Evolutionary conservation across 2,329 filamentous ascomycete genomes (phyloP).

Genomic region (Macrophomina tecta): DNA sequence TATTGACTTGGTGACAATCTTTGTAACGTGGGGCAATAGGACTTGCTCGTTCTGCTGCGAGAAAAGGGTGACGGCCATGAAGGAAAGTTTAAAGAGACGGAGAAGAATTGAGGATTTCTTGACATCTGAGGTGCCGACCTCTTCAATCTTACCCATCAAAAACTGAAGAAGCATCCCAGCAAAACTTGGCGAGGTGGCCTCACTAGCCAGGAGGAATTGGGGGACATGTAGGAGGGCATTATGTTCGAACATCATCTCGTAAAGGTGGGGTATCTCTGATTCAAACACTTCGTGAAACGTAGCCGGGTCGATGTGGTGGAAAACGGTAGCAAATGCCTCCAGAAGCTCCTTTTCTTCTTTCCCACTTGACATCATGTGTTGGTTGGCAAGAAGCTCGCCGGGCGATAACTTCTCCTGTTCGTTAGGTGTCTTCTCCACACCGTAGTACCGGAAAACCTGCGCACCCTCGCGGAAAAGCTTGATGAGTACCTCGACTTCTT

Average conservation of each 20-base stretch:
- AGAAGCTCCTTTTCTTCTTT: constrained; percentile 98
- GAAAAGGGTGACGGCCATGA: constrained; percentile 99
- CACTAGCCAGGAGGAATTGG: constrained; percentile 98
- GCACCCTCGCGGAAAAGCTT: constrained; percentile 97
- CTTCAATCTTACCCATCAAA: constrained; percentile 93
- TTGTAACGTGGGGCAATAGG: constrained; percentile 91
- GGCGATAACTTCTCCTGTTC: constrained; percentile 80
- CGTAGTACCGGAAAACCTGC: constrained; percentile 96
- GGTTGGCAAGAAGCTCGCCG: constrained; percentile 90
- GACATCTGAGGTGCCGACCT: constrained; percentile 90
- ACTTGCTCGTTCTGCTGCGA: constrained; percentile 94
- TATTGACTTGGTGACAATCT: constrained; percentile 96
- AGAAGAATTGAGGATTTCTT: constrained; percentile 92
- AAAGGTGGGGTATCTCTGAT: constrained; percentile 93
- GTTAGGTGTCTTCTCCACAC: constrained; percentile 77
- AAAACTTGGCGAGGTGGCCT: constrained; percentile 96
- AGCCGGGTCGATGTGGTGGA: constrained; percentile 96
- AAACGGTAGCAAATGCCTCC: constrained; percentile 97
- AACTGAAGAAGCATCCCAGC: constrained; percentile 98
- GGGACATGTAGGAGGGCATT: constrained; percentile 91
- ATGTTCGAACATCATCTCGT: constrained; percentile 98
- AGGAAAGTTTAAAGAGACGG: constrained; percentile 94
- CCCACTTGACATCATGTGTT: constrained; percentile 84
- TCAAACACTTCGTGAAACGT: constrained; percentile 99
- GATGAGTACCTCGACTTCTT: constrained; percentile 94